Percentiles rank a stretch among this genome's conserved stretches.
Conservation (phyloP, 768 basidiomycete species). For the Melanogaster broomeanus region DNA sequence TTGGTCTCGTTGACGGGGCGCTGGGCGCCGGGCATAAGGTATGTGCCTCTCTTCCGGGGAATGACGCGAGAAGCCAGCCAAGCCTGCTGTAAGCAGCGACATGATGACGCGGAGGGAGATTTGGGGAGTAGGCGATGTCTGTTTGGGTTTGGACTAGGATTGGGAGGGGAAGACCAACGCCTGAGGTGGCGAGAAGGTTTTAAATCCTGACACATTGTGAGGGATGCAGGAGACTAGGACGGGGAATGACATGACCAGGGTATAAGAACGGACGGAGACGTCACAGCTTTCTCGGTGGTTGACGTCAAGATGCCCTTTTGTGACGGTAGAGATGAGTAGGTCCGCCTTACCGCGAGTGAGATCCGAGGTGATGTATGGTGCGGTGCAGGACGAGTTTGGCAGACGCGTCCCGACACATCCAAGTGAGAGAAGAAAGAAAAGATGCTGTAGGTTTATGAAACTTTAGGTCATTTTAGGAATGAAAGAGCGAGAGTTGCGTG, state of each 20-base stretch:
- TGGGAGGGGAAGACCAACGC: slow-evolving; percentile 18
- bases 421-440: slow-evolving; percentile 26
- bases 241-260: slow-evolving; percentile 17
- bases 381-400: slow-evolving; percentile 34
- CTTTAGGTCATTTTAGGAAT: slow-evolving; percentile 36
- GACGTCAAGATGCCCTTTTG: slow-evolving; percentile 29
- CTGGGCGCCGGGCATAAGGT: slow-evolving; percentile 67
- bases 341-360: slow-evolving; percentile 26
- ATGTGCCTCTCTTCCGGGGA: slow-evolving; percentile 43
- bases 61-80: slow-evolving; percentile 61
- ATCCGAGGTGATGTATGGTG: slow-evolving; percentile 35
- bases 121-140: background rate
- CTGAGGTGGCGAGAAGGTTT: slow-evolving; percentile 23
- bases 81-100: slow-evolving; percentile 39
- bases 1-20: slow-evolving; percentile 62
- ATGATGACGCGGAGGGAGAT: slow-evolving; percentile 3
- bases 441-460: slow-evolving; percentile 28
- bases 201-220: slow-evolving; percentile 25
- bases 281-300: slow-evolving; percentile 34
- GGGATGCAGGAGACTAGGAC: slow-evolving; percentile 10
- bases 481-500: slow-evolving; percentile 22
- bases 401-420: slow-evolving; percentile 32
- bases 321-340: slow-evolving; percentile 16
- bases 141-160: background rate
- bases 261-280: slow-evolving; percentile 30